phyloP scores from a whole-genome alignment of 2,329 filamentous ascomycete species.

The Fusarium hostae region DNA sequence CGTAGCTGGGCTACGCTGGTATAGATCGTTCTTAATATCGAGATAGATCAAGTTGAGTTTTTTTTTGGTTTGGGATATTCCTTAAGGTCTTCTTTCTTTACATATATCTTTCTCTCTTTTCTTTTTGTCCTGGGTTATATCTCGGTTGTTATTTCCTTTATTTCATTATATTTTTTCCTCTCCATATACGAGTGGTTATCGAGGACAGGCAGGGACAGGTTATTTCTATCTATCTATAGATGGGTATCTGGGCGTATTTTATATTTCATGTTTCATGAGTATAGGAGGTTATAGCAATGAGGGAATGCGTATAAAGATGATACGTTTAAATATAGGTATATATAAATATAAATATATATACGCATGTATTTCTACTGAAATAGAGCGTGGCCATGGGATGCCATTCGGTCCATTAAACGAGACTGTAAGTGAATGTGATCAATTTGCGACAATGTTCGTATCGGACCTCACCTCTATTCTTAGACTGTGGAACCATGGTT shows the following conservation, averaged over 20 bases:
- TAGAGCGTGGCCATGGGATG: background rate
- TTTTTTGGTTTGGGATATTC: background rate
- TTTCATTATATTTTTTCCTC: background rate
- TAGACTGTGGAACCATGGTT: background rate
- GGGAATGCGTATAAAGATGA: background rate
- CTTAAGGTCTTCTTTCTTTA: background rate
- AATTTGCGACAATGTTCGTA: conserved; percentile 4
- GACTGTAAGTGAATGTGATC: background rate
- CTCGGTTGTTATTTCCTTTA: background rate
- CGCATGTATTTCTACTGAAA: background rate
- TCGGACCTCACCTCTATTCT: conserved; percentile 16
- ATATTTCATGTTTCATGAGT: too few relatives aligned
- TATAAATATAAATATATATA: too few relatives aligned
- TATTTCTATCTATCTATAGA: too few relatives aligned
- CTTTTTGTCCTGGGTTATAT: background rate
- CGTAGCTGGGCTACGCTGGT: background rate
- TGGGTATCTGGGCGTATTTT: too few relatives aligned
- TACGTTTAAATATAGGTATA: background rate
- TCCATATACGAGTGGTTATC: background rate
- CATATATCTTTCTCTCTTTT: too few relatives aligned
- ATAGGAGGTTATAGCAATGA: background rate
- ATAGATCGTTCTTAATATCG: background rate
- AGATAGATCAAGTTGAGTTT: background rate
- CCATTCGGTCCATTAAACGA: background rate
- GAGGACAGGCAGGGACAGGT: too few relatives aligned